Base-by-base conservation (phyloP, 768 basidiomycete genomes). In the Suillus occidentalis region DNA sequence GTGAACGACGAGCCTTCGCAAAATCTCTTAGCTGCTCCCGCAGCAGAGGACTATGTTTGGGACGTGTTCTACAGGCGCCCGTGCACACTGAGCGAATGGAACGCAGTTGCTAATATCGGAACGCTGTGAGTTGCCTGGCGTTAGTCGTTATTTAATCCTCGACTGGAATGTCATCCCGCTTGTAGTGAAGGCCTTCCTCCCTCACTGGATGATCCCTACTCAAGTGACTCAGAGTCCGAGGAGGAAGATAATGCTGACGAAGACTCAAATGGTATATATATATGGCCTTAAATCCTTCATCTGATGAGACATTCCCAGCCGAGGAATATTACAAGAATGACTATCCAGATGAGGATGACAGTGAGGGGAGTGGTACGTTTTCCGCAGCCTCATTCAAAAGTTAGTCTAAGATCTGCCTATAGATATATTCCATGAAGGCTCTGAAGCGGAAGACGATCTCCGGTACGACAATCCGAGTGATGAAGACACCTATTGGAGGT, bases 251-350 rank as follows among this genome's bases (percentile, higher is more conserved):
- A 90, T 67, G 91, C 85, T 4, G 91, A 93, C 65, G 92, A 94
- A 68, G 92, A 94, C 69, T 94, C 92, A 0, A 94, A 94, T 75
- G 90, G 92, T 91, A 53, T 45, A 77, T 73, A 12, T 47, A 13
- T 43, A 12, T 36, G 42, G 53, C 66, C 22, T 25, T 31, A 22
- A 36, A n/a, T 22, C 40, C 7, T 45, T 56, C 31, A 36, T 55
- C 42, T 47, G 47, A 52, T 4, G 22, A 6, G 1, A n/a, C 18
- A 25, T 60, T n/a, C 20, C 6, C 69, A 92, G 91, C 88, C 20
- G 91, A 94, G 74, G 91, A 91, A 67, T 92, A 88, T 70, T 92
- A 92, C 76, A 91, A 85, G 70, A 94, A 94, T 65, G 91, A 94
- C 71, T 94, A 94, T 68, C 91, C 91, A 6, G 90, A 92, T 34